Evolutionary conservation across 2,329 filamentous ascomycete genomes (phyloP).

Genomic region (Aciculosporium take): DNA sequence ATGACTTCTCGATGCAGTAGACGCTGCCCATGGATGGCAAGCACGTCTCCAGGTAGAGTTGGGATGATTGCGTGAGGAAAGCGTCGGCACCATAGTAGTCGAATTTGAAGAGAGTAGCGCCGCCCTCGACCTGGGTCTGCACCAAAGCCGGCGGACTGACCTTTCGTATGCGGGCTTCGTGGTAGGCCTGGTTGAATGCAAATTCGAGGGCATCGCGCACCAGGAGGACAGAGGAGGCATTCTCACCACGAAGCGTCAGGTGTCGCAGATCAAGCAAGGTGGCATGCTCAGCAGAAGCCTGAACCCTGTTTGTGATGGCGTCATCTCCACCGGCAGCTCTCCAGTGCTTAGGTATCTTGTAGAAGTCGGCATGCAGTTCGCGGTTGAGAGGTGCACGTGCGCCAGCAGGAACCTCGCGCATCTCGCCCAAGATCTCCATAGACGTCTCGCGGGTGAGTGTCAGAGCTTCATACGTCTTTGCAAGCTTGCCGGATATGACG

Average conservation of each 20-base stretch:
- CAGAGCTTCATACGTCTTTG: constrained; percentile 83
- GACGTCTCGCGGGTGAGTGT: constrained; percentile 80
- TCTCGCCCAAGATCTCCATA: constrained; percentile 69
- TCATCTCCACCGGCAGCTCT: constrained; percentile 76
- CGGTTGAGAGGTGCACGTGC: constrained; percentile 69
- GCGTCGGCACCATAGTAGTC: constrained; percentile 81
- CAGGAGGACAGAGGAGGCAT: constrained; percentile 72
- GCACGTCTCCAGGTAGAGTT: constrained; percentile 93
- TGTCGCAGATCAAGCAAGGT: constrained; percentile 67
- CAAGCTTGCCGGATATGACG: constrained; percentile 55
- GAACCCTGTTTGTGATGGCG: constrained; percentile 69
- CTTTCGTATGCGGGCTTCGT: constrained; percentile 63
- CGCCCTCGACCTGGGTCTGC: constrained; percentile 89
- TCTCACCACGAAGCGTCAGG: constrained; percentile 72
- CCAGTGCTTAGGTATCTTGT: constrained; percentile 50
- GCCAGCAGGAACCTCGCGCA: constrained; percentile 65
- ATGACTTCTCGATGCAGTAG: constrained; percentile 97
- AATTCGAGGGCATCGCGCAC: constrained; percentile 68
- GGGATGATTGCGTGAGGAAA: constrained; percentile 91
- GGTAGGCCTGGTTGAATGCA: constrained; percentile 68
- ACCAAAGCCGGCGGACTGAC: constrained; percentile 83
- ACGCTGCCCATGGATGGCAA: constrained; percentile 84
- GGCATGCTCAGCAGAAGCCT: constrained; percentile 40
- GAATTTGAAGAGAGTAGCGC: constrained; percentile 78
- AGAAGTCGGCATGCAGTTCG: constrained; percentile 85